Base-by-base conservation (phyloP, 805 yeast genomes). In the Candida glaebosa region DNA sequence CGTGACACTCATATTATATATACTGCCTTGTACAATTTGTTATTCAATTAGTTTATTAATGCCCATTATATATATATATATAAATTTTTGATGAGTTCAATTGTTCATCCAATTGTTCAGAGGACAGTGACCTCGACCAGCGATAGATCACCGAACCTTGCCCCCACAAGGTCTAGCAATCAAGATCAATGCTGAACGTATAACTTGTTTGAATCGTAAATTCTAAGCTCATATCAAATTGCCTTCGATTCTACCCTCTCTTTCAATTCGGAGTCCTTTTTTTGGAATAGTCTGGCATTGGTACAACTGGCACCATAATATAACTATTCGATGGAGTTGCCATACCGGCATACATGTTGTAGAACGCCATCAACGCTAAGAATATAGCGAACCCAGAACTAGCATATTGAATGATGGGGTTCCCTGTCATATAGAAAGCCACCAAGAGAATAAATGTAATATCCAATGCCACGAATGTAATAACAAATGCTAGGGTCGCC, bases 321-420 rank as follows among this genome's bases (percentile, higher is more conserved):
- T 82, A 84, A 32, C 83, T 70, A 64, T 83, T 85, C 41, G 78
- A 72, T n/a, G 58, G 57, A 42, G 75, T 79, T 4, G 84, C 82
- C 15, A 77, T 67, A 58, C 82, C 83, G 19, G 83, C 82, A 53
- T 71, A 77, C 3, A 84, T 78, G 46, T 80, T 80, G 57, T 76
- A 79, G 75, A 79, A 81, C 12, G 82, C 87, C 40, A 73, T 50
- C 39, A 75, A 60, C 2, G 83, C 72, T 15, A 82, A 69, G 20
- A 81, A 48, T 22, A 81, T 60, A 24, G 87, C 86, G 35, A 79
- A 57, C 24, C 72, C 75, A 43, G 87, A 87, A 45, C 82, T 87
- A 16, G 83, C 86, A 57, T 65, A 70, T 7, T 66, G 60, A 37
- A 71, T 60, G 2, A 75, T 51, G 17, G 53, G 54, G 18, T 59